A percentile compares a stretch with the other conserved stretches of the same genome.
Conservation (phyloP, 1,284 basidiomycete species). For the Boletus sp. region DNA sequence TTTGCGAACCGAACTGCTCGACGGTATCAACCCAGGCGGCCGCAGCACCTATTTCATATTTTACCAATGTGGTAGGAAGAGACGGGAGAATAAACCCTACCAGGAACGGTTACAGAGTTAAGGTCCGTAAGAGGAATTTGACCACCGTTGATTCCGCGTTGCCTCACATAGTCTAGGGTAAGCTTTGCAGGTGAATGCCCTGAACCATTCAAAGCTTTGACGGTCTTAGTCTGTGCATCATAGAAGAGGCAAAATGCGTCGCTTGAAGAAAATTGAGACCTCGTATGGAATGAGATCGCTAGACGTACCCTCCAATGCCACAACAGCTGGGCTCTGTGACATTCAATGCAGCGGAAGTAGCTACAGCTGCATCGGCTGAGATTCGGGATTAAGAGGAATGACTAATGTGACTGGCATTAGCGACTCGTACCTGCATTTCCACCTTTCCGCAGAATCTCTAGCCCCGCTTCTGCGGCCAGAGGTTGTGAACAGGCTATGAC, state of each 20-base stretch:
- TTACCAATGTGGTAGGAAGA: background rate
- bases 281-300: background rate
- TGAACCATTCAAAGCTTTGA: constrained; percentile 84
- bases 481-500: constrained; percentile 89
- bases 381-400: constrained; percentile 1
- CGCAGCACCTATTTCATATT: constrained; percentile 63
- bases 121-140: constrained; percentile 72
- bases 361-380: constrained; percentile 69
- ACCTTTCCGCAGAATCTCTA: constrained; percentile 85
- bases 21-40: constrained; percentile 93
- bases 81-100: constrained; percentile 31
- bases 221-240: constrained; percentile 73
- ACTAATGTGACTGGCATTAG: background rate
- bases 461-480: constrained; percentile 81
- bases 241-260: constrained; percentile 94
- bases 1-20: constrained; percentile 80
- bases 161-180: constrained; percentile 68
- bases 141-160: constrained; percentile 64
- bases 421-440: constrained; percentile 76
- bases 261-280: constrained; percentile 35
- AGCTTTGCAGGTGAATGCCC: constrained; percentile 82
- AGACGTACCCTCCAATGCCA: constrained; percentile 72
- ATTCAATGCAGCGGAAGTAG: constrained; percentile 84
- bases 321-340: constrained; percentile 80
- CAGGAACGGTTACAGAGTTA: constrained; percentile 90